Conservation (phyloP, 2,329 filamentous ascomycete species). For the Rhinocladiella similis region DNA sequence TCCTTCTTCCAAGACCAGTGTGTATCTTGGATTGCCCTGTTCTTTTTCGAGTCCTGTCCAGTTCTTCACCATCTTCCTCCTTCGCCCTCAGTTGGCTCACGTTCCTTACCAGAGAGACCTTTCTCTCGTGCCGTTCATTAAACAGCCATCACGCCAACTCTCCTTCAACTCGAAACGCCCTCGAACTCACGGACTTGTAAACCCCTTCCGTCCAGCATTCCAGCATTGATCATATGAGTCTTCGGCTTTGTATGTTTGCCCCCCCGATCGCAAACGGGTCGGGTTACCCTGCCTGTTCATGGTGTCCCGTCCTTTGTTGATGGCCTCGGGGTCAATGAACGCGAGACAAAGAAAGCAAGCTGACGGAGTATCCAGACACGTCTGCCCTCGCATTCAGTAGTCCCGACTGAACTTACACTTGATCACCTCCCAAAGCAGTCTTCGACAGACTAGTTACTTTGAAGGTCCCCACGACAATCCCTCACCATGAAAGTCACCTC, state of each 20-base stretch:
- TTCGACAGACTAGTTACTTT: constrained; percentile 23
- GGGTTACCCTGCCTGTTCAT: constrained; percentile 17
- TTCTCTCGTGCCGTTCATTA: constrained; percentile 33
- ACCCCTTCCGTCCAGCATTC: constrained; percentile 23
- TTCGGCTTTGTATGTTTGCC: constrained; percentile 26
- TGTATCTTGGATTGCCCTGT: constrained; percentile 5
- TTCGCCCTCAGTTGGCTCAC: constrained; percentile 28
- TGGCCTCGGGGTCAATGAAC: not conserved
- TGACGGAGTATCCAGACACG: constrained; percentile 21
- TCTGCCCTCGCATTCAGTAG: constrained; percentile 11
- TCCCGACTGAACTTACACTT: constrained; percentile 19
- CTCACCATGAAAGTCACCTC: constrained; percentile 24
- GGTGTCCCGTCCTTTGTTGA: constrained; percentile 13
- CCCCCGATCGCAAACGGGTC: constrained; percentile 19
- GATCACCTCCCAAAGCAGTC: constrained; percentile 12
- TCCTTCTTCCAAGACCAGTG: constrained; percentile 5
- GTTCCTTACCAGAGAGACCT: constrained; percentile 30
- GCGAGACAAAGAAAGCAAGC: constrained; percentile 9
- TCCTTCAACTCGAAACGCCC: constrained; percentile 9
- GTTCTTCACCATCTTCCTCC: constrained; percentile 24
- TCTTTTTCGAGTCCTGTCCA: constrained; percentile 10
- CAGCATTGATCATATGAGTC: constrained; percentile 30
- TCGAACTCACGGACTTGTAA: constrained; percentile 4
- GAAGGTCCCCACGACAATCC: constrained; percentile 4
- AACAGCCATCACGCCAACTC: constrained; percentile 23